Conservation (phyloP, 139 green algal genomes). For the Asterochloris sp. region DNA sequence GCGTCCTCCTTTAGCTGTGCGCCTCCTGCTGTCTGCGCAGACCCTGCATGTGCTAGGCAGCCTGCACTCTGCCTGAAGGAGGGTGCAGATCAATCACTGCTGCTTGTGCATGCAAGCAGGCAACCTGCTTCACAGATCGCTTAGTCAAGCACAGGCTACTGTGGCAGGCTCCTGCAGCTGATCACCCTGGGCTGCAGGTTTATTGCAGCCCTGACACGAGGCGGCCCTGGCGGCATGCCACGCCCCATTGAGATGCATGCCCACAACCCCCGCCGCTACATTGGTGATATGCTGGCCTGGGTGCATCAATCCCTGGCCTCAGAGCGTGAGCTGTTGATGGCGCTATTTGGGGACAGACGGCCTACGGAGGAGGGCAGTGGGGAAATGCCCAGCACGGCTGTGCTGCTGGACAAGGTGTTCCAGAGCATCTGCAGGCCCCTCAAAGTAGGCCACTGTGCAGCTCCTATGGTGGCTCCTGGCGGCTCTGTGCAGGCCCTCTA, state of each 20-base stretch:
- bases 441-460: slow-evolving; percentile 45
- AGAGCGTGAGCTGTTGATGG: slow-evolving; percentile 86
- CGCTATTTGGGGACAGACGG: slow-evolving; percentile 72
- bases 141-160: background rate
- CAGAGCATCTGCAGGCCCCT: slow-evolving; percentile 92
- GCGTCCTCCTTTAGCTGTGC: too few relatives aligned
- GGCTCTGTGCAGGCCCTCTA: too few relatives aligned
- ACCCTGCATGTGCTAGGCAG: too few relatives aligned
- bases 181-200: slow-evolving; percentile 43
- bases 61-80: too few relatives aligned
- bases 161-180: slow-evolving; percentile 32
- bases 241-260: slow-evolving; percentile 96
- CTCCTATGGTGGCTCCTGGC: too few relatives aligned
- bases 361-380: background rate
- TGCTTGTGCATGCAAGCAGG: too few relatives aligned
- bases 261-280: slow-evolving; percentile 85
- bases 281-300: slow-evolving; percentile 95
- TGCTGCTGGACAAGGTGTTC: slow-evolving; percentile 89
- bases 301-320: slow-evolving; percentile 88
- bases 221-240: slow-evolving; percentile 71
- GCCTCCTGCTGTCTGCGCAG: too few relatives aligned
- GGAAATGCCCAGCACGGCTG: slow-evolving; percentile 40
- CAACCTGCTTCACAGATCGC: background rate
- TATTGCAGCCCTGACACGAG: slow-evolving; percentile 86
- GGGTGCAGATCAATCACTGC: background rate